These are phyloP conservation scores for Pisolithus microcarpus DNA, from an alignment of 768 basidiomycete species.

Conservation along the genomic window DNA sequence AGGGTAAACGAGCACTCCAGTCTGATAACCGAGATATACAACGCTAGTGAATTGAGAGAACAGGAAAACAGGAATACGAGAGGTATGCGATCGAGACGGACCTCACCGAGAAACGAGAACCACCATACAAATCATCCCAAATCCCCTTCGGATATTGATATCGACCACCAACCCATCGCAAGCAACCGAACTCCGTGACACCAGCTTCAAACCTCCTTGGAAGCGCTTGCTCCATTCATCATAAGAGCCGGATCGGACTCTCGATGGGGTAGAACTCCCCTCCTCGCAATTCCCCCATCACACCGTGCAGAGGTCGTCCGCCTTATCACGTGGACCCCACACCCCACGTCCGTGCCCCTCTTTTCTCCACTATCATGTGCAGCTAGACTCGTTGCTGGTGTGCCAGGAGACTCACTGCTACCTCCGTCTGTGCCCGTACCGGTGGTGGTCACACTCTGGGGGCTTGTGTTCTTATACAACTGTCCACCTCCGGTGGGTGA, in stretches of 20 bases:
- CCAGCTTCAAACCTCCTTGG: constrained; percentile 16
- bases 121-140: not conserved
- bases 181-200: not conserved
- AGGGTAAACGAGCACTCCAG: too few relatives aligned
- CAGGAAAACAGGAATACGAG: not conserved
- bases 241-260: constrained; percentile 25
- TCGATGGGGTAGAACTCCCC: constrained; percentile 24
- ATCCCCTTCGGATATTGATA: not conserved
- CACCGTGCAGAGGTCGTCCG: constrained; percentile 23
- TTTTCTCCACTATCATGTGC: constrained; percentile 8
- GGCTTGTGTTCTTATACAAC: not conserved
- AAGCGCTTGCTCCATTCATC: constrained; percentile 9
- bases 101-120: not conserved
- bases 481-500: not conserved
- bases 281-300: constrained; percentile 20
- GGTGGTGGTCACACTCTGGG: constrained; percentile 4
- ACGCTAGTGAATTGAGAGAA: not conserved
- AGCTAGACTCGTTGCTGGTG: not conserved
- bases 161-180: not conserved
- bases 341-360: constrained; percentile 5
- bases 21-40: not conserved
- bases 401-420: constrained; percentile 1
- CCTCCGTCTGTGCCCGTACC: constrained; percentile 5
- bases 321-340: constrained; percentile 20
- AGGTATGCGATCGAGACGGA: not conserved